Evolutionary conservation across 805 yeast species (phyloP).

Genomic region (Lipomyces mesembrius): DNA sequence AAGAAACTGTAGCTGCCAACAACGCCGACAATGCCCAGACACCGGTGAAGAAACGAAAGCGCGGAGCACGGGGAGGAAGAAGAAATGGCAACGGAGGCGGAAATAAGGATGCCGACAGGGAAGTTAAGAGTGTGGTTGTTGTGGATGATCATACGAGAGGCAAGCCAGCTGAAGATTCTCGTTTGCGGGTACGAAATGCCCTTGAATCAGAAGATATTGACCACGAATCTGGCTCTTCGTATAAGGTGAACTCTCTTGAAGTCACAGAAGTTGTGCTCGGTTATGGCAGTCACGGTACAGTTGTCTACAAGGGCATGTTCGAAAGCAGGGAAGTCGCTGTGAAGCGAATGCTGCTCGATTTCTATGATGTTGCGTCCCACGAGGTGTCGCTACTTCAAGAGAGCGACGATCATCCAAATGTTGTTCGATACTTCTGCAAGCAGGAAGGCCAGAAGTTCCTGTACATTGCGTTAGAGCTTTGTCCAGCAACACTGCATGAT

Average conservation of each 20-base stretch:
- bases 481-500: slow-evolving; percentile 87
- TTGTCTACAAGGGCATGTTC: slow-evolving; percentile 86
- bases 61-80: slow-evolving; percentile 86
- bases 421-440: slow-evolving; percentile 90
- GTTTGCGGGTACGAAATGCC: slow-evolving; percentile 5
- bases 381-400: slow-evolving; percentile 87
- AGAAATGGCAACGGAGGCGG: slow-evolving; percentile 26
- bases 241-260: slow-evolving; percentile 46
- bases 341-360: slow-evolving; percentile 89
- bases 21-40: slow-evolving; percentile 3
- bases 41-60: slow-evolving; percentile 63
- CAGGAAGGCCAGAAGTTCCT: slow-evolving; percentile 85
- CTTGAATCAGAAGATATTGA: not conserved
- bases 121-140: slow-evolving; percentile 5
- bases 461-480: slow-evolving; percentile 90
- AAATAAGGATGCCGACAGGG: slow-evolving; percentile 7
- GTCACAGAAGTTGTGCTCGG: slow-evolving; percentile 77
- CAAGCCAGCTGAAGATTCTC: not conserved
- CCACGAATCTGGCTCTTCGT: not conserved
- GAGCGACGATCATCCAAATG: slow-evolving; percentile 96
- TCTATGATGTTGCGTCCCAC: slow-evolving; percentile 90
- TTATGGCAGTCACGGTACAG: slow-evolving; percentile 95
- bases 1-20: not conserved
- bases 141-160: slow-evolving; percentile 11
- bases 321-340: slow-evolving; percentile 95